These are phyloP conservation scores for Cyberlindnera euphorbiae DNA, from an alignment of 805 yeast genomes.

Conservation along the genomic window DNA sequence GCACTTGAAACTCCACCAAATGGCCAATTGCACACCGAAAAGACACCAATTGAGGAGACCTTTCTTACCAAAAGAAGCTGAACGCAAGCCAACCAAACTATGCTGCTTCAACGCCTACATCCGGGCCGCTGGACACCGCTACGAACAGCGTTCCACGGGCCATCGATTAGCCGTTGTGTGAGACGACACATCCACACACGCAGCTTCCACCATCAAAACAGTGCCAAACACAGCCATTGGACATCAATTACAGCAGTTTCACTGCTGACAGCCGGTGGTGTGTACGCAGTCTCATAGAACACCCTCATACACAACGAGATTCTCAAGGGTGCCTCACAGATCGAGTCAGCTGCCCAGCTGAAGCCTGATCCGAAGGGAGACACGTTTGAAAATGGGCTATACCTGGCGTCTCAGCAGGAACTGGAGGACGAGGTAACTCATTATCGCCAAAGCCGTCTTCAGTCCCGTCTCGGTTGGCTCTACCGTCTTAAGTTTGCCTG, in stretches of 20 bases:
- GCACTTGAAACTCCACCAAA: neutral
- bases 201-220: too few relatives aligned
- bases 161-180: neutral
- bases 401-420: slow-evolving; percentile 54
- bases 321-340: slow-evolving; percentile 8
- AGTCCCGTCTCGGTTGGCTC: slow-evolving; percentile 26
- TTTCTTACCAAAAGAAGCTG: too few relatives aligned
- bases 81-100: too few relatives aligned
- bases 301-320: slow-evolving; percentile 9
- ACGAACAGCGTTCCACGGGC: too few relatives aligned
- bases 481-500: slow-evolving; percentile 39
- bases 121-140: neutral
- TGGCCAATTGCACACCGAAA: too few relatives aligned
- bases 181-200: neutral
- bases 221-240: too few relatives aligned
- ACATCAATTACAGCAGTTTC: neutral
- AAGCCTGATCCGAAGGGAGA: slow-evolving; percentile 45
- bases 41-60: too few relatives aligned
- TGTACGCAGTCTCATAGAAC: neutral
- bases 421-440: slow-evolving; percentile 33
- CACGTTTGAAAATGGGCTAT: slow-evolving; percentile 68
- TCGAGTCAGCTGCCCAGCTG: slow-evolving; percentile 14
- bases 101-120: too few relatives aligned
- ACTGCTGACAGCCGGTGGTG: neutral
- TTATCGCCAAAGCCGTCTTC: slow-evolving; percentile 28